These are phyloP conservation scores for Medicago truncatula DNA, from an alignment of 306 rosid genomes.

Conservation along the genomic window DNA sequence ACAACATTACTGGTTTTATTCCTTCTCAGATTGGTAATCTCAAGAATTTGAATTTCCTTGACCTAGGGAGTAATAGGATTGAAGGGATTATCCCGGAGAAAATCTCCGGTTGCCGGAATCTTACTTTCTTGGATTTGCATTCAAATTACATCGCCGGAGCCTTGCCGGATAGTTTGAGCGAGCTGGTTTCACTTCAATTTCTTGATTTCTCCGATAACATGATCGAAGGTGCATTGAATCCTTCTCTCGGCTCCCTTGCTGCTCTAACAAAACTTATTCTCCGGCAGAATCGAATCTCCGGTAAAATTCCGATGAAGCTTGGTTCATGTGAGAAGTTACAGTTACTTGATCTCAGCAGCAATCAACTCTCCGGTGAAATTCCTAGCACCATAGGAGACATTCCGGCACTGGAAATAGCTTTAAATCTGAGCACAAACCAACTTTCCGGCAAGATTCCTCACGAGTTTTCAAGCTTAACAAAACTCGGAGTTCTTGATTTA, in stretches of 20 bases:
- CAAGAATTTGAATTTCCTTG: slow-evolving; percentile 67
- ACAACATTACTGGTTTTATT: slow-evolving; percentile 64
- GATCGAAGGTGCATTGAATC: slow-evolving; percentile 65
- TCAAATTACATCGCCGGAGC: slow-evolving; percentile 69
- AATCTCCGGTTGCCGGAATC: slow-evolving; percentile 74
- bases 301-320: slow-evolving; percentile 66
- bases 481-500: slow-evolving; percentile 80
- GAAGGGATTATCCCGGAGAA: slow-evolving; percentile 61
- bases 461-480: slow-evolving; percentile 63
- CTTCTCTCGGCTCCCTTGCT: slow-evolving; percentile 60
- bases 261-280: slow-evolving; percentile 73
- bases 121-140: slow-evolving; percentile 81
- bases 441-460: slow-evolving; percentile 70
- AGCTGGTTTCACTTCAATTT: slow-evolving; percentile 66
- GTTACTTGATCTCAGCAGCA: slow-evolving; percentile 72
- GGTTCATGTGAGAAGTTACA: slow-evolving; percentile 70
- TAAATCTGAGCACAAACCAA: slow-evolving; percentile 80
- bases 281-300: slow-evolving; percentile 67
- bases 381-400: slow-evolving; percentile 69
- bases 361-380: slow-evolving; percentile 63
- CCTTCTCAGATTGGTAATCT: slow-evolving; percentile 77
- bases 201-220: slow-evolving; percentile 75
- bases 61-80: slow-evolving; percentile 66
- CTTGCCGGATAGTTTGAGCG: slow-evolving; percentile 60
- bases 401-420: slow-evolving; percentile 78